Conservation (phyloP, 345 rosid species). For the Luvunga scandens region DNA sequence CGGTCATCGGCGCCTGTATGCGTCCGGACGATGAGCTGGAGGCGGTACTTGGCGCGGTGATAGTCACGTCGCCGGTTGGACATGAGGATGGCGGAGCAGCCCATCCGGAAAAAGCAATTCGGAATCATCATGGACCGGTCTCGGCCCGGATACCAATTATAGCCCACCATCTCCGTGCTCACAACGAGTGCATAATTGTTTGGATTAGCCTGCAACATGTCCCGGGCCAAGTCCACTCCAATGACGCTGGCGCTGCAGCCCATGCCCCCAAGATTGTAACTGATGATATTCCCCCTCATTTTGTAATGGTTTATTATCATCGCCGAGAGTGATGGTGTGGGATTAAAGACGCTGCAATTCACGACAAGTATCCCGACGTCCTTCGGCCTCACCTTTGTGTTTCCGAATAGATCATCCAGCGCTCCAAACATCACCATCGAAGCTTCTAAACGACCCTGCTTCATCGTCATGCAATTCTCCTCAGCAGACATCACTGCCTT, state of each 20-base stretch:
- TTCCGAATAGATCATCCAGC: constrained; percentile 80
- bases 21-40: constrained; percentile 85
- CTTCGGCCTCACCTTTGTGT: constrained; percentile 74
- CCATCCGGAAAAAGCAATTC: constrained; percentile 89
- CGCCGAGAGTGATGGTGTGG: constrained; percentile 86
- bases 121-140: constrained; percentile 87
- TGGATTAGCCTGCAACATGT: constrained; percentile 88
- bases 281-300: constrained; percentile 90
- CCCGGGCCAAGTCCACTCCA: constrained; percentile 77
- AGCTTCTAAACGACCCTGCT: constrained; percentile 83
- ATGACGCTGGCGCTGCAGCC: constrained; percentile 94
- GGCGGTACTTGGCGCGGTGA: constrained; percentile 73
- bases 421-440: constrained; percentile 80
- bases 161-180: constrained; percentile 93
- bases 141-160: constrained; percentile 77
- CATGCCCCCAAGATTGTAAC: constrained; percentile 95
- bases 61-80: constrained; percentile 83
- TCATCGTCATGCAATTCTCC: constrained; percentile 74
- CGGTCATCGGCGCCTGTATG: constrained; percentile 94
- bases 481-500: constrained; percentile 47
- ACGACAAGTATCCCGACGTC: constrained; percentile 89
- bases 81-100: constrained; percentile 76
- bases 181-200: constrained; percentile 80
- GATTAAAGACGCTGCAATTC: constrained; percentile 93
- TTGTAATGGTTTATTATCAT: constrained; percentile 94